Evolutionary conservation across 805 yeast genomes (phyloP), one percentile per base, ranked within the genome.

Genomic region (Jamesozyma gamospora): DNA sequence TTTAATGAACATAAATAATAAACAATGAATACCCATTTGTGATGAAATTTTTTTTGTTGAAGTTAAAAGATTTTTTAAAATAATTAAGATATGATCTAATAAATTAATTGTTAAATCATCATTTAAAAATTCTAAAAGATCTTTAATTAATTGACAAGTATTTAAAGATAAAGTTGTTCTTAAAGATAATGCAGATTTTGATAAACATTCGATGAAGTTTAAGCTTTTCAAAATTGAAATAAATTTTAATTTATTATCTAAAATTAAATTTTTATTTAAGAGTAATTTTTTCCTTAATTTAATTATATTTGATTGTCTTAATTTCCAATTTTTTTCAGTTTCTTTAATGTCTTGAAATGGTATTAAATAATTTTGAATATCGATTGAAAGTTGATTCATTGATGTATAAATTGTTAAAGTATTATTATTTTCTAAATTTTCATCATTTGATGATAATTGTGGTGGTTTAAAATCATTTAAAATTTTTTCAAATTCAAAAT

Each of bases 281-380:
- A 81, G 40, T 18, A 45, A 25, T 39, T 30, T 60, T 2, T 72
- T 65, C 41, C 96, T 69, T 27, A 86, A 52, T 36, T 67, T 69
- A 1, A 71, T 51, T 3, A 86, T 71, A 36, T 65, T 65, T 38
- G 71, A 69, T 50, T 88, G 95, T 52, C 98, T 70, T 0, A 52
- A 49, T 17, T 66, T 61, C 98, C 98, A 92, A 55, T 92, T 92
- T 42, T 71, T 70, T 53, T 92, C 98, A 0, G 94, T 82, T 57
- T 92, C 98, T 51, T 80, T 67, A 68, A 41, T 28, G 4, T 80
- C 82, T 8, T 68, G 72, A 50, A 90, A 87, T 5, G 69, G 66
- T 6, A 45, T 8, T 18, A 56, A 39, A 6, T 63, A 34, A 4
- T 40, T 33, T 26, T 53, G 62, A 15, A 62, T 37, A 31, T 61